These are phyloP conservation scores for Kluyveromyces lactis DNA, from an alignment of 805 yeast species.

Conservation along the genomic window DNA sequence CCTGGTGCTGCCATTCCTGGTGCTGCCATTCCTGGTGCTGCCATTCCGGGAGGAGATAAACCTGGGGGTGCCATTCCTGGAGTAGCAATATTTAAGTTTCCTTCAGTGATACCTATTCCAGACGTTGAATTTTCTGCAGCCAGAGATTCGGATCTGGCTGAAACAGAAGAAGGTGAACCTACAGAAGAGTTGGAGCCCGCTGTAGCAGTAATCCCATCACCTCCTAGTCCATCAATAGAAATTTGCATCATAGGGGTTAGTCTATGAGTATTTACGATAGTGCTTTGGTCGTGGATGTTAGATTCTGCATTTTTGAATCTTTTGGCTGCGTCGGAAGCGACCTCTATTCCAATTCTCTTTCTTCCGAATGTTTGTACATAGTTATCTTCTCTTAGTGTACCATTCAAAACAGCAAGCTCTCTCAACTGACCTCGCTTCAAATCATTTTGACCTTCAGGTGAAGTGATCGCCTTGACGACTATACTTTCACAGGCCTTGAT, in stretches of 20 bases:
- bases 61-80: conserved; percentile 13
- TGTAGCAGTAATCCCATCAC: background rate
- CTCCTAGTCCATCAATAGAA: too few species aligned
- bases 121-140: background rate
- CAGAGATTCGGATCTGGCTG: background rate
- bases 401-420: conserved; percentile 88
- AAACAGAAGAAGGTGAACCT: background rate
- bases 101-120: too few species aligned
- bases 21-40: conserved; percentile 7
- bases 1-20: conserved; percentile 13
- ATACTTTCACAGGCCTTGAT: conserved; percentile 64
- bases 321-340: background rate
- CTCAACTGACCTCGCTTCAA: conserved; percentile 83
- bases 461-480: conserved; percentile 71
- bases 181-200: background rate
- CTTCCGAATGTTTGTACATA: conserved; percentile 4
- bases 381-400: conserved; percentile 80
- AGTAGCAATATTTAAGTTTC: conserved; percentile 13
- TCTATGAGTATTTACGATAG: too few species aligned
- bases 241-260: too few species aligned
- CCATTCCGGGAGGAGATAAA: conserved; percentile 7
- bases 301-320: conserved; percentile 1
- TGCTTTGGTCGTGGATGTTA: background rate
- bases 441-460: conserved; percentile 92
- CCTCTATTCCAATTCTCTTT: background rate